These are phyloP conservation scores for Calonectria hawksworthii DNA, from an alignment of 2,329 filamentous ascomycete genomes.

Conservation along the genomic window DNA sequence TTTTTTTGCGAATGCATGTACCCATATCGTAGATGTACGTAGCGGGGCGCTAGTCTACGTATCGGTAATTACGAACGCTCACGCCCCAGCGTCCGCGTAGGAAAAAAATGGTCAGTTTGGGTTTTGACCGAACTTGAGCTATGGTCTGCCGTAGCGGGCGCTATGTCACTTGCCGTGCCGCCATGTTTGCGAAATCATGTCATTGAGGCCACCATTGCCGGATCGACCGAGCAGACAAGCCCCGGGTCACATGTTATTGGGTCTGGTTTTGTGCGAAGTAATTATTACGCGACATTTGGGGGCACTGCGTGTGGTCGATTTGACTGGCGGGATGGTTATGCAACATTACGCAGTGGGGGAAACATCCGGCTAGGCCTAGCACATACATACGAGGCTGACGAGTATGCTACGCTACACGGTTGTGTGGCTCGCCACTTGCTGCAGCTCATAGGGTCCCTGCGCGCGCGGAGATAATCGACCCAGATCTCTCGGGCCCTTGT, in stretches of 20 bases:
- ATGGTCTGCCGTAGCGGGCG: too few species aligned
- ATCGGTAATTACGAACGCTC: too few species aligned
- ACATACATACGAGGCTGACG: not conserved
- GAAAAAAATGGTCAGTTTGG: too few species aligned
- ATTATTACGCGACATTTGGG: not conserved
- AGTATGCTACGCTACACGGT: not conserved
- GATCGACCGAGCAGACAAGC: not conserved
- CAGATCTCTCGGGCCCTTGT: not conserved
- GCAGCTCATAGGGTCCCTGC: not conserved
- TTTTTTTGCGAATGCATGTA: too few species aligned
- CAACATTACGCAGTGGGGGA: not conserved
- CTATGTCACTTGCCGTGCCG: not conserved
- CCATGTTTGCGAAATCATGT: not conserved
- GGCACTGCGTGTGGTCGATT: not conserved
- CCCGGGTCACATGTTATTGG: not conserved
- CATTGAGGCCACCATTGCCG: not conserved
- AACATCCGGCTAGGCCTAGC: not conserved
- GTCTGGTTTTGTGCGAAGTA: not conserved
- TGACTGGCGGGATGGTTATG: not conserved
- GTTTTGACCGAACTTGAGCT: too few species aligned
- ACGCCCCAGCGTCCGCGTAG: too few species aligned
- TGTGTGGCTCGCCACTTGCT: not conserved
- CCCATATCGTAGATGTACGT: too few species aligned
- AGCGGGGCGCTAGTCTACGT: too few species aligned
- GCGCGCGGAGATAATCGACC: not conserved